A percentile compares a stretch with the other conserved stretches of the same genome.
phyloP scores from a whole-genome alignment of 768 basidiomycete genomes.

The Favolaschia claudopus region DNA sequence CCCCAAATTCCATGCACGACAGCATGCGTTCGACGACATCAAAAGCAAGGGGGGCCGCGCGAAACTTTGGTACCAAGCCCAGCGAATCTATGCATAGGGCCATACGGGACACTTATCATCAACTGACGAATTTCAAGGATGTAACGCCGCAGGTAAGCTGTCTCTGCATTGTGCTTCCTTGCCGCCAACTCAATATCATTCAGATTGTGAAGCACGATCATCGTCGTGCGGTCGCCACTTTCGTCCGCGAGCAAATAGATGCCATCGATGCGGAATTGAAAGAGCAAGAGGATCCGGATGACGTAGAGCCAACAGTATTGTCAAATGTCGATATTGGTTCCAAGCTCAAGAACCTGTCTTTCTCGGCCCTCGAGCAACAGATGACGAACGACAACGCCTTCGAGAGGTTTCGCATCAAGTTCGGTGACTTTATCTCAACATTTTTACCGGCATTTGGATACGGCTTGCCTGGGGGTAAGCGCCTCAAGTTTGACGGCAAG shows the following conservation, averaged over 20 bases:
- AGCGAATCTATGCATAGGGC: slow-evolving; percentile 31
- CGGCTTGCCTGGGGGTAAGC: too few relatives aligned
- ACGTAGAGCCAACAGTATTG: too few relatives aligned
- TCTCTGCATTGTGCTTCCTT: too few relatives aligned
- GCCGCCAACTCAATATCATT: too few relatives aligned
- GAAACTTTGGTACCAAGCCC: slow-evolving; percentile 28
- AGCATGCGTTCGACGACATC: slow-evolving; percentile 27
- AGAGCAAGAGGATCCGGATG: too few relatives aligned
- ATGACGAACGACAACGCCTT: too few relatives aligned
- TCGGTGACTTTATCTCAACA: background rate
- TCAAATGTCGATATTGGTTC: too few relatives aligned
- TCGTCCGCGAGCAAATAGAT: slow-evolving; percentile 7
- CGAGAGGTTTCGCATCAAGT: too few relatives aligned
- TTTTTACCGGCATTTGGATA: background rate
- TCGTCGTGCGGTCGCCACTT: background rate
- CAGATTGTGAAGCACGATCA: slow-evolving; percentile 5
- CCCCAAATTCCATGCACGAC: slow-evolving; percentile 28
- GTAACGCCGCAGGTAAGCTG: slow-evolving; percentile 22
- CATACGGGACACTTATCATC: slow-evolving; percentile 22
- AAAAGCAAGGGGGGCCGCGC: slow-evolving; percentile 15
- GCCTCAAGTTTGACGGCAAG: too few relatives aligned
- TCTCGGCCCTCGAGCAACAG: too few relatives aligned
- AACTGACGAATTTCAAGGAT: slow-evolving; percentile 25
- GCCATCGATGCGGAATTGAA: background rate
- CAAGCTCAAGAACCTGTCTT: too few relatives aligned